Base-by-base conservation (phyloP, 2,329 filamentous ascomycete genomes). In the Pseudogymnoascus sp. region DNA sequence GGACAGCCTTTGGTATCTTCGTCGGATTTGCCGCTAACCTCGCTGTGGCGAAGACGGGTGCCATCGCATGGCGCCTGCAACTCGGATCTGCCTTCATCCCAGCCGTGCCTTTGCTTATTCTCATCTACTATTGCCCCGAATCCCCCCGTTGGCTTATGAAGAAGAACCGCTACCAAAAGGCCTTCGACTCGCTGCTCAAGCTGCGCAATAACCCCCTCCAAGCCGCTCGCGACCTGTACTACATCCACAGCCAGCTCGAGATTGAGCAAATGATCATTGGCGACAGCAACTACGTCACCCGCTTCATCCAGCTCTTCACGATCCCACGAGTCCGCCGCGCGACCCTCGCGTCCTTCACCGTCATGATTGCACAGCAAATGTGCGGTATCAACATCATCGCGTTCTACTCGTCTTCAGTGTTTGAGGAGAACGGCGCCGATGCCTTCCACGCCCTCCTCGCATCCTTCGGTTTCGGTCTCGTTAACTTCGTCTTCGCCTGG, bases 311-410 rank as follows among this genome's bases (percentile, higher is more conserved):
- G 71, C 78, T 87, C 1, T 88, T 90, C 70, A 88, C 84, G 5
- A 80, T 90, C 61, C 85, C 88, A 2, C 83, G 88, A 36, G 78
- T 88, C 5, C 82, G 87, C 9, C 82, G 87, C 36, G 91, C 91
- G 2, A 92, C 86, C 4, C 79, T 89, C 21, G 90, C 90, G 1
- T 87, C 89, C 0, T 89, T 87, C 67, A 85, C 85, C 1, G 89
- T 93, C 68, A 96, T 96, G 90, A 85, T 69, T 5, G 66, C 63
- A 1, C 64, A 65, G 34, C 64, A 65, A 18, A 70, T 65, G 59
- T 65, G 59, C 28, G 65, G 65, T 36, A 66, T 81, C 69, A 81
- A 80, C 62, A 88, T 90, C 62, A 87, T 90, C 62, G 85, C 87
- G 1, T 91, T 91, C 72, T 91, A 91, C 74, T 87, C 83, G 1